phyloP scores from a whole-genome alignment of 805 yeast genomes.

The Pichia phayaonensis region DNA sequence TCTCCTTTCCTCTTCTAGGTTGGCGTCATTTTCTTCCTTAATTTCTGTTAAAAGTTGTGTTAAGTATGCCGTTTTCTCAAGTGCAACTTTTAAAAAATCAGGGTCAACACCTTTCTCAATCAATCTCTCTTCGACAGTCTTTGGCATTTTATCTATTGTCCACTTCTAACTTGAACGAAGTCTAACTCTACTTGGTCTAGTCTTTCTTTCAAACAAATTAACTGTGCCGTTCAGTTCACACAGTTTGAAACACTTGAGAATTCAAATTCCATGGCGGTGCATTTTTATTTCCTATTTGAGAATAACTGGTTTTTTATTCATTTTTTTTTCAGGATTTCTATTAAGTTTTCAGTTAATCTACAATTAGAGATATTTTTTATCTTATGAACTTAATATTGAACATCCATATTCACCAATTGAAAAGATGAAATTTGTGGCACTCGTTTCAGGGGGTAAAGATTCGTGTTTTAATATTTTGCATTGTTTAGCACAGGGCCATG shows the following conservation, averaged over 20 bases:
- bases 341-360: too few relatives aligned
- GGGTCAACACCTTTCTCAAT: not conserved
- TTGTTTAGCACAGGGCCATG: slow-evolving; percentile 80
- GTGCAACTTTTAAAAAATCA: not conserved
- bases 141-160: not conserved
- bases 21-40: not conserved
- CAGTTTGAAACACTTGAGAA: too few relatives aligned
- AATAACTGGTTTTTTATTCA: too few relatives aligned
- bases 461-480: slow-evolving; percentile 86
- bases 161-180: not conserved
- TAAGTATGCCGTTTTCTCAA: not conserved
- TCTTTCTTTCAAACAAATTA: too few relatives aligned
- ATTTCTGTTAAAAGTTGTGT: not conserved
- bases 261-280: not conserved
- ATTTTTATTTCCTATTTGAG: not conserved
- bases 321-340: not conserved
- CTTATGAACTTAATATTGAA: not conserved
- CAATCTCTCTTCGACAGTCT: not conserved
- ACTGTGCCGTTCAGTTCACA: too few relatives aligned
- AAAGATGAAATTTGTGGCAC: slow-evolving; percentile 79
- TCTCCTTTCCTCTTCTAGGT: not conserved
- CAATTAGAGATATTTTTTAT: too few relatives aligned
- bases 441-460: slow-evolving; percentile 94
- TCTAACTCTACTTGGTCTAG: too few relatives aligned
- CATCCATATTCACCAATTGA: not conserved